Conservation (phyloP, 352 stramenopile species). For the Elongisporangium prolatum region DNA sequence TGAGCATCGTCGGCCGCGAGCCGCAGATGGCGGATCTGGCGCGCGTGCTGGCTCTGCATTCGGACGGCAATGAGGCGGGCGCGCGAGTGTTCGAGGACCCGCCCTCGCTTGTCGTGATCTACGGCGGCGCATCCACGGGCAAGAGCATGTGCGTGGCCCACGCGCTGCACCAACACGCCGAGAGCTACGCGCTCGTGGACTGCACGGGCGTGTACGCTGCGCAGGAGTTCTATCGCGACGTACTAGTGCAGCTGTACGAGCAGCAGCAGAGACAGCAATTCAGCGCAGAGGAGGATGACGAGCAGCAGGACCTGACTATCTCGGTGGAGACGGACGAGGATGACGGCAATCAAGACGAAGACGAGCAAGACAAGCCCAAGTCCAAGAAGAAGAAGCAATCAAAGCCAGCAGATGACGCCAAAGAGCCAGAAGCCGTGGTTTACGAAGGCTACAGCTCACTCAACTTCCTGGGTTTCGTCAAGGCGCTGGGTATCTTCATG, state of each 20-base stretch:
- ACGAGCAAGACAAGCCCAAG: not conserved
- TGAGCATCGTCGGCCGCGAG: conserved; percentile 46
- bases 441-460: conserved; percentile 43
- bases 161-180: conserved; percentile 23
- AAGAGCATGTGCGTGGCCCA: conserved; percentile 62
- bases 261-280: conserved; percentile 6
- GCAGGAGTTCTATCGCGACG: conserved; percentile 69
- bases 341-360: conserved; percentile 3
- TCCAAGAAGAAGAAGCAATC: conserved; percentile 1
- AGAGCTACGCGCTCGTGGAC: conserved; percentile 54
- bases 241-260: conserved; percentile 55
- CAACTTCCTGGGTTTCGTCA: conserved; percentile 71
- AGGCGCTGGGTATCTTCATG: conserved; percentile 55
- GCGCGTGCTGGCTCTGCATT: conserved; percentile 34
- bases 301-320: conserved; percentile 9
- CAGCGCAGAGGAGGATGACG: conserved; percentile 5
- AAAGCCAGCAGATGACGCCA: conserved; percentile 1
- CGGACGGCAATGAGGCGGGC: conserved; percentile 1
- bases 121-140: conserved; percentile 70
- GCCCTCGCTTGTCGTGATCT: conserved; percentile 60
- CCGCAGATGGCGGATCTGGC: conserved; percentile 44
- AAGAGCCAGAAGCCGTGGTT: conserved; percentile 2
- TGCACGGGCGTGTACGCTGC: conserved; percentile 61
- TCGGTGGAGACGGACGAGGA: conserved; percentile 1
- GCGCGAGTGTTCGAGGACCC: conserved; percentile 31